Percentiles rank a stretch among this genome's conserved stretches.
phyloP scores from a whole-genome alignment of 805 yeast genomes.

The Clavispora asparagi region DNA sequence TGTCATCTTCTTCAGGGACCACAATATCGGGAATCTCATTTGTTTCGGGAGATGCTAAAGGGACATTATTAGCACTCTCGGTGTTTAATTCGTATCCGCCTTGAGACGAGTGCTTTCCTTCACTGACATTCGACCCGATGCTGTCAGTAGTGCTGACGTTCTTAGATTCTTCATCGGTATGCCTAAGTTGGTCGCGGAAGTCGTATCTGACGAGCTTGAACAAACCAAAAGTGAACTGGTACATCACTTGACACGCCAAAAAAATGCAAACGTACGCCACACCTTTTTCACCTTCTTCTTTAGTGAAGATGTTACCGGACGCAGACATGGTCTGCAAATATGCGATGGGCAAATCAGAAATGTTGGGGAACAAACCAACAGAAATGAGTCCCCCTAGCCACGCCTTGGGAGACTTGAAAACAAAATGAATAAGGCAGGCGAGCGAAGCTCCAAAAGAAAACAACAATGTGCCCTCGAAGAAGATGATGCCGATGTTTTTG shows the following conservation, averaged over 20 bases:
- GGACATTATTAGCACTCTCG: background rate
- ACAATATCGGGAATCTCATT: background rate
- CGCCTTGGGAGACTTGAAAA: slow-evolving; percentile 58
- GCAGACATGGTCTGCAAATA: slow-evolving; percentile 68
- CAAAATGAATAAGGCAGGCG: slow-evolving; percentile 40
- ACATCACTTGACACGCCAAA: slow-evolving; percentile 59
- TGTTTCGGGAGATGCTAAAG: background rate
- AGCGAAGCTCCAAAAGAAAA: slow-evolving; percentile 46
- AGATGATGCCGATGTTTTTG: slow-evolving; percentile 62
- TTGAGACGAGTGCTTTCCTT: background rate
- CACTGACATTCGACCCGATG: background rate
- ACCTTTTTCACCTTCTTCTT: slow-evolving; percentile 63
- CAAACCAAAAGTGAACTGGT: slow-evolving; percentile 73
- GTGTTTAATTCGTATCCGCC: background rate
- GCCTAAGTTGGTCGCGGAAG: slow-evolving; percentile 40
- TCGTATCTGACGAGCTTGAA: slow-evolving; percentile 67
- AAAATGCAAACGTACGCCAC: slow-evolving; percentile 81
- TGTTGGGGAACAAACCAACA: slow-evolving; percentile 73
- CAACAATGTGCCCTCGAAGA: slow-evolving; percentile 44
- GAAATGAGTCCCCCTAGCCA: slow-evolving; percentile 76
- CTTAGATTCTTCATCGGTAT: slow-evolving; percentile 2
- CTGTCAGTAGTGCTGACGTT: background rate
- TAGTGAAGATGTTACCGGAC: slow-evolving; percentile 50
- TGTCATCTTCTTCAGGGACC: background rate
- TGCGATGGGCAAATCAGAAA: slow-evolving; percentile 82